A percentile compares a stretch with the other conserved stretches of the same genome.
Evolutionary conservation across 768 basidiomycete genomes (phyloP).

Genomic region (Omphalotus guepiniiformis): DNA sequence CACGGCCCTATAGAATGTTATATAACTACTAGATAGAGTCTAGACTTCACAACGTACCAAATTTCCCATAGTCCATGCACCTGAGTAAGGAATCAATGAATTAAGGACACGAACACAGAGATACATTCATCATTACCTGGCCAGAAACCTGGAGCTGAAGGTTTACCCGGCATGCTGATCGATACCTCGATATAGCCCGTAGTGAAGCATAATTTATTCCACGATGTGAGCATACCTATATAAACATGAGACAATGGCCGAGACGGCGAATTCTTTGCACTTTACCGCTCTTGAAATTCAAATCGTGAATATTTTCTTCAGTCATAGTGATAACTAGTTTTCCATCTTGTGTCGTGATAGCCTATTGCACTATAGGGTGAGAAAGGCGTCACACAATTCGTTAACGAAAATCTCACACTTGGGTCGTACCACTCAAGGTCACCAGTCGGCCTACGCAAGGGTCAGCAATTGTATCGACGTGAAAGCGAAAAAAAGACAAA

Average conservation of each 20-base stretch:
- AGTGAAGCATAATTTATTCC: constrained; percentile 96
- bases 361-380: constrained; percentile 26
- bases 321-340: constrained; percentile 78
- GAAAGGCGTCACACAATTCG: background rate
- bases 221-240: constrained; percentile 69
- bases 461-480: constrained; percentile 11
- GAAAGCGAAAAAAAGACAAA: background rate
- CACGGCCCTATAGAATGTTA: constrained; percentile 52
- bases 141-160: constrained; percentile 71
- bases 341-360: constrained; percentile 72
- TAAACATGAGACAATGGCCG: constrained; percentile 28
- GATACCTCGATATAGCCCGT: constrained; percentile 86
- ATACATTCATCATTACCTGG: constrained; percentile 46
- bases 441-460: constrained; percentile 52
- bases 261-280: constrained; percentile 42
- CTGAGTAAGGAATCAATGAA: constrained; percentile 24
- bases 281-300: constrained; percentile 81
- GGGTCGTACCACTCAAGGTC: constrained; percentile 88
- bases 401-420: constrained; percentile 32
- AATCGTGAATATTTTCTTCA: constrained; percentile 64
- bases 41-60: constrained; percentile 31
- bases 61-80: constrained; percentile 78
- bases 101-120: constrained; percentile 6
- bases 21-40: constrained; percentile 10
- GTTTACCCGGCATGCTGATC: constrained; percentile 69